Percentiles rank a stretch among this genome's conserved stretches.
Evolutionary conservation across 345 rosid genomes (phyloP).

Genomic region (Citrus trifoliata): DNA sequence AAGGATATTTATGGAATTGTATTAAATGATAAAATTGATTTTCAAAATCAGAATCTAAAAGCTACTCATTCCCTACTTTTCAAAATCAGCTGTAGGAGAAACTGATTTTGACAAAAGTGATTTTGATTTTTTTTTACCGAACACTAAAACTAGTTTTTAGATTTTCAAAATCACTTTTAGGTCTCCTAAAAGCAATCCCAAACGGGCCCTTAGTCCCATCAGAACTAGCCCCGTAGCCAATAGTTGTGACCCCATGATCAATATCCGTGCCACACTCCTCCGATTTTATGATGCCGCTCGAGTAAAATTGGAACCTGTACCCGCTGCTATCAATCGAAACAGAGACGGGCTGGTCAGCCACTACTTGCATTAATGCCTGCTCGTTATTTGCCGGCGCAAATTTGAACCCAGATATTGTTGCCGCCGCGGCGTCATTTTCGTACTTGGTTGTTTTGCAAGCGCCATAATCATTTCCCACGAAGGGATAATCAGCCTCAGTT

Average conservation of each 20-base stretch:
- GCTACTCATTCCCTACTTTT: too few relatives aligned
- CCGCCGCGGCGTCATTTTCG: slow-evolving; percentile 5
- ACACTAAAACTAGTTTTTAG: too few relatives aligned
- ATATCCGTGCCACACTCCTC: slow-evolving; percentile 27
- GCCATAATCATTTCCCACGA: slow-evolving; percentile 23
- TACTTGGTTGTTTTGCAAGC: slow-evolving; percentile 15
- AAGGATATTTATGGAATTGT: too few relatives aligned
- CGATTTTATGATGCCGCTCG: slow-evolving; percentile 35
- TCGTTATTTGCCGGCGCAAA: slow-evolving; percentile 38
- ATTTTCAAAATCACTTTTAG: too few relatives aligned
- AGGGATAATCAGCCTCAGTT: slow-evolving; percentile 40
- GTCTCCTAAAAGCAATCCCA: too few relatives aligned
- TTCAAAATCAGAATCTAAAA: too few relatives aligned
- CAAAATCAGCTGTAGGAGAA: too few relatives aligned
- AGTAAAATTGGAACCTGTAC: slow-evolving; percentile 31
- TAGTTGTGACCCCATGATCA: slow-evolving; percentile 41
- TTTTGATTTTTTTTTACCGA: too few relatives aligned
- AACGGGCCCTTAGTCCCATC: slow-evolving; percentile 40
- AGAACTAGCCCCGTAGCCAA: slow-evolving; percentile 42
- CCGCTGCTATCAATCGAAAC: slow-evolving; percentile 30
- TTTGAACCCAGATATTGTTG: slow-evolving; percentile 31
- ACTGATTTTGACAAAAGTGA: too few relatives aligned
- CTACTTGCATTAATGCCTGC: slow-evolving; percentile 41
- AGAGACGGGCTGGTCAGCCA: slow-evolving; percentile 47
- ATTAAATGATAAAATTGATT: too few relatives aligned